A percentile compares a stretch with the other conserved stretches of the same genome.
phyloP scores from a whole-genome alignment of 139 green algal genomes.

The Chlorella vulgaris region DNA sequence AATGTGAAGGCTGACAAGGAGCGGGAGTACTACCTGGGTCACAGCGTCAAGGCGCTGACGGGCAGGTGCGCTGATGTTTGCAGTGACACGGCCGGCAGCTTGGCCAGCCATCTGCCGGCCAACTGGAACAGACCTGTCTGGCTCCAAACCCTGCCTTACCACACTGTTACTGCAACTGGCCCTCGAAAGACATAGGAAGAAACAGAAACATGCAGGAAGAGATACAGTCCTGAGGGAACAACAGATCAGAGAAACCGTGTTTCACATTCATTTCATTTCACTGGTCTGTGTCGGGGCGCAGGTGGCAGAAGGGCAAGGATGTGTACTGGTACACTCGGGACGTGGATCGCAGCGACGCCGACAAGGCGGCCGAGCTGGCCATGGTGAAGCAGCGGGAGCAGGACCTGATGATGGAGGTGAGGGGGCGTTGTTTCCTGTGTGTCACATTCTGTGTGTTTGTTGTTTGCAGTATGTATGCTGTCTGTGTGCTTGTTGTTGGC shows the following conservation, averaged over 20 bases:
- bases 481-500: too few species aligned
- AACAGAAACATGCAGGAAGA: too few species aligned
- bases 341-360: constrained; percentile 34
- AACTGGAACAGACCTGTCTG: too few species aligned
- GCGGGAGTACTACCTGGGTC: constrained; percentile 72
- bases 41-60: constrained; percentile 69
- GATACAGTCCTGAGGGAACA: too few species aligned
- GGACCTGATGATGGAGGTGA: constrained; percentile 81
- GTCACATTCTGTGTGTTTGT: not conserved
- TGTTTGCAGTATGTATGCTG: not conserved
- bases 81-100: too few species aligned
- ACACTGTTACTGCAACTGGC: too few species aligned
- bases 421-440: not conserved
- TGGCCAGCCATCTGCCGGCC: too few species aligned
- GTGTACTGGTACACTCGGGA: constrained; percentile 80
- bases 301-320: constrained; percentile 78
- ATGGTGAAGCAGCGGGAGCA: constrained; percentile 74
- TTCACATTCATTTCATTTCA: not conserved
- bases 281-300: not conserved
- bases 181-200: too few species aligned
- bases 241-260: too few species aligned
- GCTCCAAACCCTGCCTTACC: too few species aligned
- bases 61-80: not conserved
- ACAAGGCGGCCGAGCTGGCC: constrained; percentile 53
- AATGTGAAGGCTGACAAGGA: constrained; percentile 71